phyloP scores from a whole-genome alignment of 2,329 filamentous ascomycete genomes.

The Colletotrichum australisinense region DNA sequence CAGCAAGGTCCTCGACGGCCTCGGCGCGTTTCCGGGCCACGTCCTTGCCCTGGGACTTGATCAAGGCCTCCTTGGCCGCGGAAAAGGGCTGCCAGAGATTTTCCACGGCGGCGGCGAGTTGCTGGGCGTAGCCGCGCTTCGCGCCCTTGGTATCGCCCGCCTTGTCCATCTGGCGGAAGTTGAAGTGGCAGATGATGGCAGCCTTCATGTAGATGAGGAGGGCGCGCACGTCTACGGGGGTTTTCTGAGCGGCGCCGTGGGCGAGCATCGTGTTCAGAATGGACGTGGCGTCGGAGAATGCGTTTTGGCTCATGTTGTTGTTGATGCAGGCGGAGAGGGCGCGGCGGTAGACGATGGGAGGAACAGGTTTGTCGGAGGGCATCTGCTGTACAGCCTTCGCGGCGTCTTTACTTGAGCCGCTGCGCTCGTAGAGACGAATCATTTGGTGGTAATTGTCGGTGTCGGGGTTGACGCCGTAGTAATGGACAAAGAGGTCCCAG shows the following conservation, averaged over 20 bases:
- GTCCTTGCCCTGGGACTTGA: constrained; percentile 39
- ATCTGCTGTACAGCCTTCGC: constrained; percentile 69
- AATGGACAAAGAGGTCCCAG: constrained; percentile 78
- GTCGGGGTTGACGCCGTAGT: constrained; percentile 77
- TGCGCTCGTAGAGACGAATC: constrained; percentile 73
- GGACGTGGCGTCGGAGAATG: constrained; percentile 71
- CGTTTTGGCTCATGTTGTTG: constrained; percentile 81
- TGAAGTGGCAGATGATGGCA: constrained; percentile 59
- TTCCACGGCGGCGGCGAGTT: constrained; percentile 62
- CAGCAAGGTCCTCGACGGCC: constrained; percentile 53
- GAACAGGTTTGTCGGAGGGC: constrained; percentile 54
- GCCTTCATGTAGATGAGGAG: constrained; percentile 68
- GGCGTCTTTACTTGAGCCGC: constrained; percentile 72
- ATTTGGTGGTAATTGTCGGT: constrained; percentile 75
- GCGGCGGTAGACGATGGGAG: constrained; percentile 71
- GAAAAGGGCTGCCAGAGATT: constrained; percentile 63
- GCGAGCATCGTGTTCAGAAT: constrained; percentile 73
- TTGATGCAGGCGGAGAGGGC: constrained; percentile 80
- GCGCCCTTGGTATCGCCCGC: constrained; percentile 46
- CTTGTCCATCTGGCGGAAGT: constrained; percentile 48
- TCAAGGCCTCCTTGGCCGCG: constrained; percentile 49
- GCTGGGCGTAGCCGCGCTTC: constrained; percentile 58
- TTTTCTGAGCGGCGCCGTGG: constrained; percentile 36
- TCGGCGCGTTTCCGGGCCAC: constrained; percentile 42
- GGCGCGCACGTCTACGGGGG: constrained; percentile 58